Evolutionary conservation across 768 basidiomycete species (phyloP).

Genomic region (Collybiopsis luxurians): DNA sequence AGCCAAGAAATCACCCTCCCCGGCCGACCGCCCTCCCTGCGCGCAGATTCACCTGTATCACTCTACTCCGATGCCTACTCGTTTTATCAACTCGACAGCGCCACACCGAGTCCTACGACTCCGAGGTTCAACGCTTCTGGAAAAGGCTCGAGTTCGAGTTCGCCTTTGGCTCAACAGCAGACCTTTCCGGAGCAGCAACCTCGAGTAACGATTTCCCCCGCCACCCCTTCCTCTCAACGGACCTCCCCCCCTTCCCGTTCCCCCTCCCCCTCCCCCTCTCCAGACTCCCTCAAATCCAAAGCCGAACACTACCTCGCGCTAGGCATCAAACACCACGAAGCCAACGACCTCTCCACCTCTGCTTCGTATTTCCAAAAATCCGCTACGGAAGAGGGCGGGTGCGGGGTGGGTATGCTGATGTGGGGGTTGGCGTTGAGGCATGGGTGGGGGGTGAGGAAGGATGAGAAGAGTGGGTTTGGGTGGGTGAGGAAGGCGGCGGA

Average conservation of each 20-base stretch:
- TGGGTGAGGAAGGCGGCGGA: conserved; percentile 86
- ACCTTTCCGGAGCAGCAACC: conserved; percentile 7
- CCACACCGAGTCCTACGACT: conserved; percentile 25
- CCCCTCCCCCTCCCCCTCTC: conserved; percentile 7
- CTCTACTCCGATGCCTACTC: conserved; percentile 65
- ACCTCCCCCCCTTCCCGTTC: conserved; percentile 1
- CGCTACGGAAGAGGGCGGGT: conserved; percentile 58
- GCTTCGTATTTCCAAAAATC: conserved; percentile 52
- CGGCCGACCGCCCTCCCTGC: conserved; percentile 32
- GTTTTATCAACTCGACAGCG: conserved; percentile 56
- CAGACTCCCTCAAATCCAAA: conserved; percentile 19
- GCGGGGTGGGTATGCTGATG: conserved; percentile 90
- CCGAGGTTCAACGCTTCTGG: conserved; percentile 8
- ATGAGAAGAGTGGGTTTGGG: conserved; percentile 75
- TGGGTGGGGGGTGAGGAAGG: conserved; percentile 84
- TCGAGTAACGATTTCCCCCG: conserved; percentile 5
- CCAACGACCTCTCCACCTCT: conserved; percentile 65
- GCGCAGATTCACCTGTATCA: conserved; percentile 34
- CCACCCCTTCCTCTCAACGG: conserved; percentile 7
- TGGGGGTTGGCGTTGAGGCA: conserved; percentile 84
- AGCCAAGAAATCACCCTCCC: conserved; percentile 18
- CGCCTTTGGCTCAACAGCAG: too few relatives aligned
- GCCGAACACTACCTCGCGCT: conserved; percentile 71
- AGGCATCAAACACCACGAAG: conserved; percentile 77
- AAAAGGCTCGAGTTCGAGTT: conserved; percentile 5